Percentiles rank a stretch among this genome's conserved stretches.
Conservation (phyloP, 129 eudicot species). For the Arctium lappa region DNA sequence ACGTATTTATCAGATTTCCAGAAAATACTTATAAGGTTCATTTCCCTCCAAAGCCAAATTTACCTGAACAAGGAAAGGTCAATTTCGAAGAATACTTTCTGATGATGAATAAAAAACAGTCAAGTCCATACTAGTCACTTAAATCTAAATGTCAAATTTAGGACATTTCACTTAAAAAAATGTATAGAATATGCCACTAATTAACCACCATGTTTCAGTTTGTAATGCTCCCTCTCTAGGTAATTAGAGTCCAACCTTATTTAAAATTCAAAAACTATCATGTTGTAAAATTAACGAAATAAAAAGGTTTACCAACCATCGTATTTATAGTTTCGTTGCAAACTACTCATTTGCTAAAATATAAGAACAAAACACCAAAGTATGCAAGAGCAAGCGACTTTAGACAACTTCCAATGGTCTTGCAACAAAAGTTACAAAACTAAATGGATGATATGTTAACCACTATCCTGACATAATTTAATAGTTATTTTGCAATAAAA, state of each 20-base stretch:
- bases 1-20: background rate
- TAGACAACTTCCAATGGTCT: constrained; percentile 7
- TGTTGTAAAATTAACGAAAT: background rate
- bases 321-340: background rate
- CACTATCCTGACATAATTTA: background rate
- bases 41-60: background rate
- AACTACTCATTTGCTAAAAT: background rate
- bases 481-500: background rate
- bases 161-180: background rate
- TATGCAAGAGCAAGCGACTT: background rate
- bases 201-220: background rate
- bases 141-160: background rate
- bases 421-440: background rate
- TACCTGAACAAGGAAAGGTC: background rate
- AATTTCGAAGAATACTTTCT: background rate
- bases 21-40: background rate
- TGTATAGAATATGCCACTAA: background rate
- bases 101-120: background rate
- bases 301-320: background rate
- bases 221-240: background rate
- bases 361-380: background rate
- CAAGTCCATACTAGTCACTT: background rate
- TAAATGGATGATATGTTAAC: background rate
- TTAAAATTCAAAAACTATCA: background rate
- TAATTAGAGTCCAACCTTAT: background rate